Base-by-base conservation (phyloP, 495 filamentous ascomycete species). In the Hyaloscypha hepaticicola region DNA sequence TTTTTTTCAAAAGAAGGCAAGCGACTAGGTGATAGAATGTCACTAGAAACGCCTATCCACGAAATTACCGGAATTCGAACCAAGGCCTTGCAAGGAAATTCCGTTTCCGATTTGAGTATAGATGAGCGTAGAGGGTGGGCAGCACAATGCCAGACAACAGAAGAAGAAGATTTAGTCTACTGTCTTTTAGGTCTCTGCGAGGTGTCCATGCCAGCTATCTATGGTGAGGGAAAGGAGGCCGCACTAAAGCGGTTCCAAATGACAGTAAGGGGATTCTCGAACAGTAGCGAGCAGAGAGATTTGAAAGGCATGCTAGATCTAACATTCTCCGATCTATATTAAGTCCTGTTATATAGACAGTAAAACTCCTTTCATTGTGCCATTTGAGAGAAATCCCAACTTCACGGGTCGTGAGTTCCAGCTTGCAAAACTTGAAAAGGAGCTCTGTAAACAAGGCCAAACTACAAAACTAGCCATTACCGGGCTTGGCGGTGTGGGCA, bases 401-500 rank as follows among this genome's bases (percentile, higher is more conserved):
- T 69, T 69, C 49, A 52, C 55, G 2, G 63, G 67, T 16, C 63
- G 66, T 24, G 29, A 58, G n/a, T 26, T 24, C 8, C n/a, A 65
- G 28, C 24, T 69, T 3, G 38, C 19, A 5, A 8, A 57, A 33
- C 16, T 69, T 11, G 57, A 66, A 25, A n/a, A 34, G 2, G 29
- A 19, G 19, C 58, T 69, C 3, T 61, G 34, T 50, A 21, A 4
- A 7, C 24, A 53, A 22, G 51, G 24, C 24, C 56, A 41, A n/a
- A 26, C 21, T 22, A 29, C 14, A 16, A 61, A 52, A n/a, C 16
- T 69, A 5, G 67, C 67, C 21, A 26, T 69, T 21, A 38, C 26
- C n/a, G 67, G 63, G 3, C 67, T 69, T 33, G 63, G 67, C 9
- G 67, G 67, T 16, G 60, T 69, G 2, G 63, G 67, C 2, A 69